Evolutionary conservation across 2,329 filamentous ascomycete species (phyloP).

Genomic region (Aspergillus sp.): DNA sequence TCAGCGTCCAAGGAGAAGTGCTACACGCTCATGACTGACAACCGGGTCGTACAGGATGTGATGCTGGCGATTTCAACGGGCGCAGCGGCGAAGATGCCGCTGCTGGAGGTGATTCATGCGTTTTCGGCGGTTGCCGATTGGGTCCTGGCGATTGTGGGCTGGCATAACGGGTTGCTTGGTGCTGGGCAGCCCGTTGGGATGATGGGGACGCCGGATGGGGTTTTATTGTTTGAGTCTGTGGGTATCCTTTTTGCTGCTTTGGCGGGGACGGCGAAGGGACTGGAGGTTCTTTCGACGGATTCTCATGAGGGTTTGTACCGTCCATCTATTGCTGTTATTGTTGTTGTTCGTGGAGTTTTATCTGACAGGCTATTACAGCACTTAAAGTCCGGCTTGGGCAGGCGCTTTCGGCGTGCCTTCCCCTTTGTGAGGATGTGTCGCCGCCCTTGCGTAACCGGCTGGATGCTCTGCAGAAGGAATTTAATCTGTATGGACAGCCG

Average conservation of each 20-base stretch:
- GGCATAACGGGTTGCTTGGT: slow-evolving; percentile 31
- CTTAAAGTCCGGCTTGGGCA: slow-evolving; percentile 39
- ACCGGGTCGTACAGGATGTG: slow-evolving; percentile 42
- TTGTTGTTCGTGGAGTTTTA: neutral
- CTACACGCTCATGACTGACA: slow-evolving; percentile 44
- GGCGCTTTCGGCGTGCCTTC: slow-evolving; percentile 41
- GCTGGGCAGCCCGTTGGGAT: slow-evolving; percentile 29
- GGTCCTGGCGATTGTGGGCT: slow-evolving; percentile 39
- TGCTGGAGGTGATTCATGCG: slow-evolving; percentile 31
- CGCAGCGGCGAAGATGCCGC: slow-evolving; percentile 27
- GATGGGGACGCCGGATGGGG: slow-evolving; percentile 37
- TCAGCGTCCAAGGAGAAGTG: slow-evolving; percentile 7
- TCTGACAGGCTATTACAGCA: slow-evolving; percentile 18
- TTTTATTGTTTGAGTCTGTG: slow-evolving; percentile 43
- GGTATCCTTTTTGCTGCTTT: slow-evolving; percentile 43
- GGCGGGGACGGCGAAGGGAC: slow-evolving; percentile 36
- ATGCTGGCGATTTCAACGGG: slow-evolving; percentile 41
- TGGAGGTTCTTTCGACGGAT: slow-evolving; percentile 37
- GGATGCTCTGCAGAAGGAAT: slow-evolving; percentile 43
- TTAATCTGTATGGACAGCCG: slow-evolving; percentile 43
- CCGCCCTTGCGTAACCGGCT: slow-evolving; percentile 39
- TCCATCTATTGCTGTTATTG: neutral
- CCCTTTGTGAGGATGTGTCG: slow-evolving; percentile 41
- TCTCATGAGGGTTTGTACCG: slow-evolving; percentile 32
- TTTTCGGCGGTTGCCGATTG: slow-evolving; percentile 38